A percentile compares a stretch with the other conserved stretches of the same genome.
phyloP scores from a whole-genome alignment of 345 rosid genomes.

The Lumnitzera littorea region DNA sequence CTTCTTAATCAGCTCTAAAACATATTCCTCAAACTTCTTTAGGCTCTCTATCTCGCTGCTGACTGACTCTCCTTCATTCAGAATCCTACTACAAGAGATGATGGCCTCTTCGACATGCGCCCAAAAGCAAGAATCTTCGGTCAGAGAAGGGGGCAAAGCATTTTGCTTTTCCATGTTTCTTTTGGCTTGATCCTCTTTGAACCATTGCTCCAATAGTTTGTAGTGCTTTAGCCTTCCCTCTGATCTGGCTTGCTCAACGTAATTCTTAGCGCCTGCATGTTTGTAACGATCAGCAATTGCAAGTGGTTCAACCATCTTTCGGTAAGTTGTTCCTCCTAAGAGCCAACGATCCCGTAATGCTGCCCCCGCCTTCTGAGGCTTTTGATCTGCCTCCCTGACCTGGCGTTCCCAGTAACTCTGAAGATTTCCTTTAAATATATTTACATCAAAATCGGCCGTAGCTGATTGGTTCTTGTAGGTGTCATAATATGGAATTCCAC shows the following conservation, averaged over 20 bases:
- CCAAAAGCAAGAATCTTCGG: slow-evolving; percentile 81
- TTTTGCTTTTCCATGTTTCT: slow-evolving; percentile 9
- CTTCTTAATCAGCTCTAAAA: slow-evolving; percentile 25
- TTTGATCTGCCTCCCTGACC: slow-evolving; percentile 43
- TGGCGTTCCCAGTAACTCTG: slow-evolving; percentile 33
- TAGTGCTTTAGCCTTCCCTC: slow-evolving; percentile 23
- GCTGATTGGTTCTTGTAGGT: slow-evolving; percentile 22
- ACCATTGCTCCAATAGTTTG: slow-evolving; percentile 45
- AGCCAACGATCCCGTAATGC: slow-evolving; percentile 27
- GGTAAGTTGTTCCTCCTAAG: slow-evolving; percentile 37
- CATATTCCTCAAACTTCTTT: slow-evolving; percentile 30
- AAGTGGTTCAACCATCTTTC: slow-evolving; percentile 74
- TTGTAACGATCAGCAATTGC: slow-evolving; percentile 59
- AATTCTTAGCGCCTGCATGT: slow-evolving; percentile 13
- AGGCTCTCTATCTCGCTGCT: slow-evolving; percentile 12
- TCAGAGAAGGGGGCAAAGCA: slow-evolving; percentile 15
- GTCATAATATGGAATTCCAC: slow-evolving; percentile 52
- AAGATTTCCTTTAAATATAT: slow-evolving; percentile 20
- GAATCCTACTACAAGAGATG: slow-evolving; percentile 12
- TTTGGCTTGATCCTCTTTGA: slow-evolving; percentile 3
- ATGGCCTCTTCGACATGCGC: slow-evolving; percentile 66
- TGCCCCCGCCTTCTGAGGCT: slow-evolving; percentile 37
- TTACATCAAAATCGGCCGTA: neutral
- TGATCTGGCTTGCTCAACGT: slow-evolving; percentile 26
- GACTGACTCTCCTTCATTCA: slow-evolving; percentile 9